Base-by-base conservation (phyloP, 352 stramenopile species). In the Globisporangium perplexum region DNA sequence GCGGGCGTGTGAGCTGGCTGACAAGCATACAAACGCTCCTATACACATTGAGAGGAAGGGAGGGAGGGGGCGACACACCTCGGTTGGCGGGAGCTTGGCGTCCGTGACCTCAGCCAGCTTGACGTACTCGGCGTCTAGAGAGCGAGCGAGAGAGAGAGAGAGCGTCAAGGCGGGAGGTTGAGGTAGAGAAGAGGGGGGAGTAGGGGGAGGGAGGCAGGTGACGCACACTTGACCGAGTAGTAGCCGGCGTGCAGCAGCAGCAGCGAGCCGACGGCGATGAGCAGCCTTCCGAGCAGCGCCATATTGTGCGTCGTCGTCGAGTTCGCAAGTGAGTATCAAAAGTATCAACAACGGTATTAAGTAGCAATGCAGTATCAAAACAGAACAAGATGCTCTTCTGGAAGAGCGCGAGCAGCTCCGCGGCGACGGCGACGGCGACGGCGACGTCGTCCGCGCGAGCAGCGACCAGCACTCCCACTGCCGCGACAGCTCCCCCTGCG, bases 221-320 rank as follows among this genome's bases (percentile, higher is more conserved):
- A 56, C 72, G 50, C 74, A 92, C 82, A 92, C 55, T 90, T 69
- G 55, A 92, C 67, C 14, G 82, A 86, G 68, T 90, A 92, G 66
- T 92, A 92, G 50, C 78, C 78, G 1, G 78, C 78, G 62, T 92
- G 82, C 43, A 90, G 55, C 45, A 92, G 69, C 57, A 90, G 63
- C 31, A 86, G 59, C 56, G 74, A 66, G 63, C 77, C 82, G 45
- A 88, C 31, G 28, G 71, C 68, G 61, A 92, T 80, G 33, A 92
- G 51, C 53, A 90, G 50, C 65, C 88, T 89, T 51, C 82, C 78
- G 43, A 90, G 63, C 54, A 80, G 62, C 61, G 51, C 62, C 76
- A 84, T 41, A 26, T 23, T 49, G 60, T 36, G 6, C 56, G 24
- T 15, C 22, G 8, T 41, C n/a, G 26, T 17, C 2, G 10, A 17